Conservation (phyloP, 2,329 filamentous ascomycete species). For the Fusarium fracticaudum region DNA sequence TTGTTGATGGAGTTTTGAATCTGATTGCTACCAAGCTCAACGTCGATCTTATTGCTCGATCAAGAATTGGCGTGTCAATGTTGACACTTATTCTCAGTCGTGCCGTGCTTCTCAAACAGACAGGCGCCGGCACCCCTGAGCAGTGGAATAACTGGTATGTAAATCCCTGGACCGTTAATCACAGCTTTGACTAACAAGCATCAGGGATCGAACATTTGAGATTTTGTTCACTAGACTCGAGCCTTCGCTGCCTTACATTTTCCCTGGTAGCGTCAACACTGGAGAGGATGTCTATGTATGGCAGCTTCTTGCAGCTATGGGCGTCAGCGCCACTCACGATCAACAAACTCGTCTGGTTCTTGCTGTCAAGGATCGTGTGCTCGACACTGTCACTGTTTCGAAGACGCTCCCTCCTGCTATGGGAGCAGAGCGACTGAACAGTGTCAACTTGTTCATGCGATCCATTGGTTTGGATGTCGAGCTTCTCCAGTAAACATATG, state of each 20-base stretch:
- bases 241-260: constrained; percentile 83
- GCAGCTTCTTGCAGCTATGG: constrained; percentile 96
- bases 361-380: constrained; percentile 96
- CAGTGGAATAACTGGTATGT: constrained; percentile 83
- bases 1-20: constrained; percentile 89
- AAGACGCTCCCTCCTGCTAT: constrained; percentile 91
- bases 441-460: constrained; percentile 98
- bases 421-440: constrained; percentile 82
- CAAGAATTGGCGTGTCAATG: constrained; percentile 87
- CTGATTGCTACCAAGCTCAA: constrained; percentile 86
- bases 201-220: constrained; percentile 80
- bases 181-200: constrained; percentile 45
- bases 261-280: constrained; percentile 89
- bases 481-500: constrained; percentile 56
- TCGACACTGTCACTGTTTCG: constrained; percentile 89
- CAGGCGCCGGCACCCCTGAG: constrained; percentile 72
- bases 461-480: constrained; percentile 99
- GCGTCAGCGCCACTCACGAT: constrained; percentile 90
- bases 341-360: constrained; percentile 95
- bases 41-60: constrained; percentile 84
- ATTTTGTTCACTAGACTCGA: constrained; percentile 88
- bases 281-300: constrained; percentile 96
- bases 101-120: constrained; percentile 91
- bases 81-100: constrained; percentile 94
- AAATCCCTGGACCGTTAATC: not conserved